Conservation (phyloP, 345 rosid species). For the Isatis tinctoria region DNA sequence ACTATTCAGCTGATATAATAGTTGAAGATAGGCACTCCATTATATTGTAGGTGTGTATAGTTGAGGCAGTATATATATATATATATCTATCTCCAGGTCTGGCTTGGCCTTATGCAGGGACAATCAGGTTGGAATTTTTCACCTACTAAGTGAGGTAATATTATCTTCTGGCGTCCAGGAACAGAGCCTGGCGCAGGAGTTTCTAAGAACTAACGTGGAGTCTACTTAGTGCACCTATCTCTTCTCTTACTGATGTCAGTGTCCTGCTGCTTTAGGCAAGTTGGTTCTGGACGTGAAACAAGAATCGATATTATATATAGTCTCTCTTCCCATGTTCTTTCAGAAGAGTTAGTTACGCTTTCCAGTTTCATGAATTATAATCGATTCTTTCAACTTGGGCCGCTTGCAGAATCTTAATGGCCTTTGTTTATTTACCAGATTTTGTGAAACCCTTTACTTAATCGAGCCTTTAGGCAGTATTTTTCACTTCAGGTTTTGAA, state of each 20-base stretch:
- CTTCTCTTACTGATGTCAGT: background rate
- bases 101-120: constrained; percentile 24
- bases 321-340: background rate
- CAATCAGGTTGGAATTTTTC: background rate
- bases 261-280: background rate
- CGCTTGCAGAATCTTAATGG: background rate
- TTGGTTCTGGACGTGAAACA: background rate
- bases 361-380: background rate
- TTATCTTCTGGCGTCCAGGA: background rate
- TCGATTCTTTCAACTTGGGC: background rate
- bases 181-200: background rate
- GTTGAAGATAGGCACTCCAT: constrained; percentile 10
- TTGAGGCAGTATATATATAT: background rate
- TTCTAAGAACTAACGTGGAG: background rate
- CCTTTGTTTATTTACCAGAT: no score
- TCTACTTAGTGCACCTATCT: background rate
- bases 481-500: no score
- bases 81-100: background rate
- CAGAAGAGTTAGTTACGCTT: no score
- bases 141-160: constrained; percentile 3
- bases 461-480: no score
- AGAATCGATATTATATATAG: background rate
- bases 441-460: no score
- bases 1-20: constrained; percentile 11
- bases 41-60: background rate